A percentile compares a stretch with the other conserved stretches of the same genome.
Conservation (phyloP, 352 stramenopile species). For the Phytophthora colocasiae region DNA sequence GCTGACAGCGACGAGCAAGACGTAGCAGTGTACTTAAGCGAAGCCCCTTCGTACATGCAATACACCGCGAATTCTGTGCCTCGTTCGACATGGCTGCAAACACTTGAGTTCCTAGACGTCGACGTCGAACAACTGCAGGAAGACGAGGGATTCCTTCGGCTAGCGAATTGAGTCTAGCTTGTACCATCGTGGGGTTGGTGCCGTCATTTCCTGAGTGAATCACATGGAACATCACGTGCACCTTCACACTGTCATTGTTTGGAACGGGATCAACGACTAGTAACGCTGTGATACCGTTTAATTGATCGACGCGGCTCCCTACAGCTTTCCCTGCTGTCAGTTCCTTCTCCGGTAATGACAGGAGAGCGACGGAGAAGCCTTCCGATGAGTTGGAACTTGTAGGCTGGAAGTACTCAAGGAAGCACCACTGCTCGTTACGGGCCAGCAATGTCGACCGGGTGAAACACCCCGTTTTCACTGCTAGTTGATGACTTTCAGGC, state of each 20-base stretch:
- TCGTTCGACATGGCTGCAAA: constrained; percentile 22
- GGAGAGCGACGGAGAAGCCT: constrained; percentile 41
- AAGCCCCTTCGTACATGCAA: constrained; percentile 54
- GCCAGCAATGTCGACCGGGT: constrained; percentile 41
- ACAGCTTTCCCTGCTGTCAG: constrained; percentile 38
- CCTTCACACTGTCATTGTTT: constrained; percentile 16
- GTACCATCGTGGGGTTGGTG: constrained; percentile 27
- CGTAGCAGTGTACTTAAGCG: constrained; percentile 36
- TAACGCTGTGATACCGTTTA: constrained; percentile 41
- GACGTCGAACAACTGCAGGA: constrained; percentile 39
- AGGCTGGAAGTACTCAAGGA: constrained; percentile 52
- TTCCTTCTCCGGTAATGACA: constrained; percentile 39
- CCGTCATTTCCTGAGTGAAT: constrained; percentile 5
- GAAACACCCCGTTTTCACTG: constrained; percentile 54
- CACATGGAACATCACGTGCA: constrained; percentile 44
- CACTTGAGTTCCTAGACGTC: constrained; percentile 45
- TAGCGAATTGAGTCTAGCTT: constrained; percentile 29
- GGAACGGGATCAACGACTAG: constrained; percentile 47
- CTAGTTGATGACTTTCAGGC: constrained; percentile 30
- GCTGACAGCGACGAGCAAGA: constrained; percentile 37
- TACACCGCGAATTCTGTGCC: constrained; percentile 45
- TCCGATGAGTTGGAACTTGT: constrained; percentile 17
- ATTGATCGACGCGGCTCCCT: constrained; percentile 45
- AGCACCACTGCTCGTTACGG: constrained; percentile 59
- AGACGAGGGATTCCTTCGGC: constrained; percentile 37